These are phyloP conservation scores for Artemisia annua DNA, from an alignment of 129 eudicot species.

Conservation along the genomic window DNA sequence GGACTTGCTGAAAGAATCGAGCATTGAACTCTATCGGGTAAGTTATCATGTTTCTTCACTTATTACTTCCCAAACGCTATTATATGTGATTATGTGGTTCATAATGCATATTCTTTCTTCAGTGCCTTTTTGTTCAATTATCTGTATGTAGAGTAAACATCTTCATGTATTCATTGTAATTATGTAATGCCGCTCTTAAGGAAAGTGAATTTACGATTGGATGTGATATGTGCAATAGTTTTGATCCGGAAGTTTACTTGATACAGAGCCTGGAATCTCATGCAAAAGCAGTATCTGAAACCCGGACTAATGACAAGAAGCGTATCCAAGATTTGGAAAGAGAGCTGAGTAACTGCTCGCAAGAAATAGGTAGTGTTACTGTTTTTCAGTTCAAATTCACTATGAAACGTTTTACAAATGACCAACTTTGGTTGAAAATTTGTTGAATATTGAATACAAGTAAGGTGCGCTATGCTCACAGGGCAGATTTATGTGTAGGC, in stretches of 20 bases:
- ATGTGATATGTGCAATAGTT: background rate
- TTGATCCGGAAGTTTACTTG: constrained; percentile 22
- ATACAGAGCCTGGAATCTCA: constrained; percentile 71
- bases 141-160: too few species aligned
- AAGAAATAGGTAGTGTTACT: constrained; percentile 71
- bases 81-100: constrained; percentile 23
- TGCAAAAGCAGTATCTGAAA: constrained; percentile 59
- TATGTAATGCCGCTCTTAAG: background rate
- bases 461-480: constrained; percentile 14
- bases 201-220: background rate
- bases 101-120: constrained; percentile 7
- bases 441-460: background rate
- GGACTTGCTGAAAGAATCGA: constrained; percentile 73
- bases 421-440: background rate
- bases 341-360: constrained; percentile 80
- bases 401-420: background rate
- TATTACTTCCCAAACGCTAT: constrained; percentile 2
- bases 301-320: constrained; percentile 65
- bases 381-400: background rate
- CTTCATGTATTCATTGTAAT: too few species aligned
- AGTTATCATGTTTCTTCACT: constrained; percentile 22
- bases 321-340: constrained; percentile 73
- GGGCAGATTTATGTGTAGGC: constrained; percentile 22
- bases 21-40: constrained; percentile 76
- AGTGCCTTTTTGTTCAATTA: too few species aligned